Evolutionary conservation across 2,329 filamentous ascomycete genomes (phyloP), one percentile per base, ranked within the genome.

Genomic region (Fusarium domesticum): DNA sequence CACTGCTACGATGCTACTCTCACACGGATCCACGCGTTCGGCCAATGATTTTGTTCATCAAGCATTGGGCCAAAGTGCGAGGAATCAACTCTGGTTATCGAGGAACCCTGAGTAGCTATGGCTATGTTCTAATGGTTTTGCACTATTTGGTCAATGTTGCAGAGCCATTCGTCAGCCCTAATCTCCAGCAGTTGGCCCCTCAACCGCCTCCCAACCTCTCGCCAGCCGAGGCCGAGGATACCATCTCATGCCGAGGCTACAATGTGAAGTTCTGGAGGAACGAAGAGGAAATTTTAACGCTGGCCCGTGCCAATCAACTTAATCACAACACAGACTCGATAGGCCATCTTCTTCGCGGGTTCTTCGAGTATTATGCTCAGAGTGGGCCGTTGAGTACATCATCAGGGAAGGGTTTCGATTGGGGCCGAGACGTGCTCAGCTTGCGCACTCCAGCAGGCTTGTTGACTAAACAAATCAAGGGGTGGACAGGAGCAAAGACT

Each of bases 121-220:
- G 91, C 38, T 96, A 92, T 66, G 89, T 93, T 5, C 71, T 96
- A 31, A 95, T 96, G 90, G 83, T 95, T 5, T 72, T 96, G 14
- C 91, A 96, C 66, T 96, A 92, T 61, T 78, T 96, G 19, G 82
- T 93, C 60, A 95, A 96, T 56, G 67, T 96, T 40, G 86, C 80
- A 1, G 74, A 81, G 37, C 90, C 91, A 0, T 89, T 89, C 42
- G 86, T 96, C 15, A 83, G 89, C 45, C 89, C 87, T 0, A 96
- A 96, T 59, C 75, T 96, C 2, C 89, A 95, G 61, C 68, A 75
- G 42, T 71, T 76, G 55, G 75, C 68, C 28, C 73, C 69, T 8
- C 69, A 65, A 7, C 70, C 70, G 10, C 68, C 67, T 31, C 62
- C 61, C 12, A 58, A 65, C 18, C 45, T 55, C 25, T 53, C 51